These are phyloP conservation scores for Nothomitra cinnamomea DNA, from an alignment of 2,329 filamentous ascomycete species.

Conservation along the genomic window DNA sequence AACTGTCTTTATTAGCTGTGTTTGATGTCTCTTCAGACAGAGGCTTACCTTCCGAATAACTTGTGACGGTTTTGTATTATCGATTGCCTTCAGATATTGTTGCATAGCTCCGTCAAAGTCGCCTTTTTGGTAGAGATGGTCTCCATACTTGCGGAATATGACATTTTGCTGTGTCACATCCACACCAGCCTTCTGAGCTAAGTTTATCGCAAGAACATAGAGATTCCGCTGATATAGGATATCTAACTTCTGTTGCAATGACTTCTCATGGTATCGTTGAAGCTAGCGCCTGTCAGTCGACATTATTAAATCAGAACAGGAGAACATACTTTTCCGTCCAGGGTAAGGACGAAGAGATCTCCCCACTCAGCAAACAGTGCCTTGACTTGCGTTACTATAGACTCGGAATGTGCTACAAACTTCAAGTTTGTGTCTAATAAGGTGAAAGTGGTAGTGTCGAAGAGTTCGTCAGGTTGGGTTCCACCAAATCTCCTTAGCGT, in stretches of 20 bases:
- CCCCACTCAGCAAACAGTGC: conserved; percentile 77
- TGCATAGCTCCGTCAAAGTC: conserved; percentile 99
- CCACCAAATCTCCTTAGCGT: conserved; percentile 58
- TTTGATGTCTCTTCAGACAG: conserved; percentile 16
- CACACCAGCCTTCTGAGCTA: conserved; percentile 78
- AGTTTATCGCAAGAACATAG: conserved; percentile 77
- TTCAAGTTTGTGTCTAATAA: conserved; percentile 83
- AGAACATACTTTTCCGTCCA: conserved; percentile 66
- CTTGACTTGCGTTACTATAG: conserved; percentile 63
- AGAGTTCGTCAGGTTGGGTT: conserved; percentile 55
- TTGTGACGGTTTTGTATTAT: conserved; percentile 89
- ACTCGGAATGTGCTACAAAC: conserved; percentile 78
- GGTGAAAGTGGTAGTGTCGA: conserved; percentile 76
- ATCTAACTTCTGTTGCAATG: conserved; percentile 77
- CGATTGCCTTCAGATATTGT: conserved; percentile 90
- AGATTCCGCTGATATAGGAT: conserved; percentile 89
- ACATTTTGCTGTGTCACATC: conserved; percentile 68
- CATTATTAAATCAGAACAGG: not conserved
- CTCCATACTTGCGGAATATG: conserved; percentile 86
- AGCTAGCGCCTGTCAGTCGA: conserved; percentile 32
- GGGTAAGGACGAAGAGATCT: conserved; percentile 74
- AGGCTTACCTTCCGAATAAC: conserved; percentile 66
- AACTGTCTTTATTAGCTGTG: conserved; percentile 37
- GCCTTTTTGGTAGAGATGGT: conserved; percentile 84
- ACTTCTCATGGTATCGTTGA: conserved; percentile 77